phyloP scores from a whole-genome alignment of 1,139 yeast species.

The Chernovozyma aurita region DNA sequence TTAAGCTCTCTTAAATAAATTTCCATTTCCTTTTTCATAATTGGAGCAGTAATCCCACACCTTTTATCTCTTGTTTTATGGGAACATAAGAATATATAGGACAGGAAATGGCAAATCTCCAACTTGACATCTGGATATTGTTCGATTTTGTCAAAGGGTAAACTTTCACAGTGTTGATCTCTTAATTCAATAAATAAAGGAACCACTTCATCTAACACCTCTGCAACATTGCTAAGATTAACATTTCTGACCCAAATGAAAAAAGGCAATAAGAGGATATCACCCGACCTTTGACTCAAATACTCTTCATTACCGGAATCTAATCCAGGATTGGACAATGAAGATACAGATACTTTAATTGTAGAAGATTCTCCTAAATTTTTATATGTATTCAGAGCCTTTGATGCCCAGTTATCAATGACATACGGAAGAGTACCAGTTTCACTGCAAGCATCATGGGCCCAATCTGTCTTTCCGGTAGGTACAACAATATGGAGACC shows the following conservation, averaged over 20 bases:
- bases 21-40: conserved; percentile 77
- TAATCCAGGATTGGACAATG: conserved; percentile 37
- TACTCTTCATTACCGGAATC: conserved; percentile 36
- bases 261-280: conserved; percentile 68
- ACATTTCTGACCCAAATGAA: conserved; percentile 68
- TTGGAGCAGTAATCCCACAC: conserved; percentile 94
- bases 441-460: conserved; percentile 62
- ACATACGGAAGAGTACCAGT: conserved; percentile 47
- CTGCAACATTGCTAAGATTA: conserved; percentile 36
- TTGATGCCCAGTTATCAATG: conserved; percentile 44
- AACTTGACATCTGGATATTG: conserved; percentile 16
- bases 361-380: conserved; percentile 17
- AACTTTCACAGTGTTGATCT: conserved; percentile 9
- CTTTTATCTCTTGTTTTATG: conserved; percentile 88
- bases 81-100: conserved; percentile 77
- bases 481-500: conserved; percentile 73
- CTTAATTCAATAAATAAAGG: conserved; percentile 32
- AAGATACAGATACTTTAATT: conserved; percentile 51
- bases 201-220: conserved; percentile 44
- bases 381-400: conserved; percentile 13
- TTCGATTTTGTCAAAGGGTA: conserved; percentile 2
- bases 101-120: conserved; percentile 30
- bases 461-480: conserved; percentile 85
- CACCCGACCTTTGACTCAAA: conserved; percentile 42
- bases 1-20: conserved; percentile 65